Percentiles rank a stretch among this genome's conserved stretches.
These are phyloP conservation scores for Rheum nobile DNA, from an alignment of 148 eudicot species.

Conservation along the genomic window DNA sequence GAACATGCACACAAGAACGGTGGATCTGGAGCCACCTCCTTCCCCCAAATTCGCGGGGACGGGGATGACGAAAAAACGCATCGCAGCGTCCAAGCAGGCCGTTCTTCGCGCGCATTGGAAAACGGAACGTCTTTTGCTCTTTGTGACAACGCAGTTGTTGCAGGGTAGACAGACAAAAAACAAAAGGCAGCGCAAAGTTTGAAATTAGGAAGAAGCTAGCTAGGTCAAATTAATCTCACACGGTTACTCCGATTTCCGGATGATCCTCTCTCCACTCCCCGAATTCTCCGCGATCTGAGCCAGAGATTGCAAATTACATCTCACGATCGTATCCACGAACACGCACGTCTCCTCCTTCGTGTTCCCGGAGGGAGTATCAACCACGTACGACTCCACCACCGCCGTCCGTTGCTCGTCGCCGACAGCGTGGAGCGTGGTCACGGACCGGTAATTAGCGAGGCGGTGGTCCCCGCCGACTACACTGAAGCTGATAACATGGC, in stretches of 20 bases:
- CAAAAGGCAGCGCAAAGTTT: neutral
- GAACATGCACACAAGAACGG: neutral
- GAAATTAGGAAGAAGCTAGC: neutral
- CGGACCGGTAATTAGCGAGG: conserved; percentile 49
- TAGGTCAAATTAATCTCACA: neutral
- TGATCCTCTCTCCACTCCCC: conserved; percentile 12
- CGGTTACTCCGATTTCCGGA: neutral
- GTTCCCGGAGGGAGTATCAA: conserved; percentile 53
- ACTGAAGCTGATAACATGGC: conserved; percentile 60
- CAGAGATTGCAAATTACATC: conserved; percentile 60
- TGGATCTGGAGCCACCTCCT: neutral
- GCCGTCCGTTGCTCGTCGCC: conserved; percentile 31
- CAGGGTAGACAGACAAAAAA: neutral
- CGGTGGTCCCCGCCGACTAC: conserved; percentile 76
- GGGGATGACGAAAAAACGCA: neutral
- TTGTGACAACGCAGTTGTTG: neutral
- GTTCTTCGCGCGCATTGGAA: neutral
- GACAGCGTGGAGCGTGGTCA: conserved; percentile 43
- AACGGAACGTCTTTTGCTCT: neutral
- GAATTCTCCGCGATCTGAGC: conserved; percentile 50
- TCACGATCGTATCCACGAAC: conserved; percentile 65
- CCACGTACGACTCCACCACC: conserved; percentile 63
- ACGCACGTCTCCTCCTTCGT: conserved; percentile 57
- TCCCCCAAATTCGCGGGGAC: neutral
- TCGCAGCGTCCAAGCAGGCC: neutral